These are phyloP conservation scores for Lojkania enalia DNA, from an alignment of 2,329 filamentous ascomycete genomes.

Conservation along the genomic window DNA sequence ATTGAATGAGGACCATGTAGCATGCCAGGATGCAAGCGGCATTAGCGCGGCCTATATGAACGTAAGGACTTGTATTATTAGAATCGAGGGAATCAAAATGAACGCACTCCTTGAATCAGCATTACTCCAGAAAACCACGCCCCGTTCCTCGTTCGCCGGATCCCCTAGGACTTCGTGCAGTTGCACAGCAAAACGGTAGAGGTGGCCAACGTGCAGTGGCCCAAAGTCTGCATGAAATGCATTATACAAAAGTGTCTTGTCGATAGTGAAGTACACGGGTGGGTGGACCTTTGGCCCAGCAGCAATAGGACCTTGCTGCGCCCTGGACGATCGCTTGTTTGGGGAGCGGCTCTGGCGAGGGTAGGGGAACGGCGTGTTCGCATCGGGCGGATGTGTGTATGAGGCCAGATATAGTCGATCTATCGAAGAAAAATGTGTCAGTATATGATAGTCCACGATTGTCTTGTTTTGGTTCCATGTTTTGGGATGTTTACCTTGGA, in stretches of 20 bases:
- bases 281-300: constrained; percentile 58
- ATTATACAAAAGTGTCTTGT: constrained; percentile 92
- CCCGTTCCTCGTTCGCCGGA: constrained; percentile 83
- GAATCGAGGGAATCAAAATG: background rate
- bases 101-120: constrained; percentile 84
- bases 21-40: constrained; percentile 92
- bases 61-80: constrained; percentile 20
- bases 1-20: constrained; percentile 98
- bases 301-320: constrained; percentile 60
- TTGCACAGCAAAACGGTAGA: constrained; percentile 94
- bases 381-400: constrained; percentile 79
- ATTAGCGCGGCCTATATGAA: constrained; percentile 74
- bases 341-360: constrained; percentile 67
- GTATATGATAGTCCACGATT: constrained; percentile 7
- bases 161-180: constrained; percentile 94
- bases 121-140: constrained; percentile 95
- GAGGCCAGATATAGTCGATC: constrained; percentile 95
- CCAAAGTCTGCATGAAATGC: constrained; percentile 99
- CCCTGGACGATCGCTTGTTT: constrained; percentile 73
- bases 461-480: constrained; percentile 19
- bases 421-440: constrained; percentile 18
- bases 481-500: constrained; percentile 70
- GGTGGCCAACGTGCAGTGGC: constrained; percentile 92
- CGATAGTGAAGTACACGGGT: constrained; percentile 94
- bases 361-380: constrained; percentile 85